Evolutionary conservation across 176 grass and related monocot species (phyloP).

Genomic region (Miscanthus lutarioriparius): DNA sequence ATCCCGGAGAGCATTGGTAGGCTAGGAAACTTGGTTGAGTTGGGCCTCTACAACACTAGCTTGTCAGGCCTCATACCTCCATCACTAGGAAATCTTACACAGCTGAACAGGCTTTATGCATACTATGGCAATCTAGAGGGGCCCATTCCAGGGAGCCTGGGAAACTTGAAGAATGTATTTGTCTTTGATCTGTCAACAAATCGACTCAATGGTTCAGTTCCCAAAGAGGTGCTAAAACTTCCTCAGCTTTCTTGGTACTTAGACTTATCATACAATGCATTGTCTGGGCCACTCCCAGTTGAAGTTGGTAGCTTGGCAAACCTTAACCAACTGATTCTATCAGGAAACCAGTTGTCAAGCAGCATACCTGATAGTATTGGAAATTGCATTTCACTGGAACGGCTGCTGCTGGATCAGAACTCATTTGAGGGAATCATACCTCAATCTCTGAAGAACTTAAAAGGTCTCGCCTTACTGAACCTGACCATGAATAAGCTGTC

Average conservation of each 20-base stretch:
- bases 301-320: constrained; percentile 13
- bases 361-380: constrained; percentile 39
- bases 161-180: neutral
- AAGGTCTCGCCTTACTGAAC: constrained; percentile 32
- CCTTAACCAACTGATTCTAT: constrained; percentile 9
- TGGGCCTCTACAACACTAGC: neutral
- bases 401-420: constrained; percentile 39
- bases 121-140: neutral
- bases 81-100: constrained; percentile 11
- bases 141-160: constrained; percentile 8
- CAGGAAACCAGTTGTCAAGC: constrained; percentile 38
- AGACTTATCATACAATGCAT: constrained; percentile 26
- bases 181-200: constrained; percentile 3
- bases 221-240: neutral
- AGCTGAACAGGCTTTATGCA: neutral
- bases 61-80: constrained; percentile 27
- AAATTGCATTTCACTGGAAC: constrained; percentile 25
- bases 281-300: constrained; percentile 15
- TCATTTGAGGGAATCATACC: constrained; percentile 46
- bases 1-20: constrained; percentile 26
- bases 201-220: neutral
- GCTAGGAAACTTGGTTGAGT: neutral
- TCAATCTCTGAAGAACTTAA: constrained; percentile 2
- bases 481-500: constrained; percentile 27
- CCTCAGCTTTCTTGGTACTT: neutral